These are phyloP conservation scores for Carpinus viminea DNA, from an alignment of 306 rosid species.

Conservation along the genomic window DNA sequence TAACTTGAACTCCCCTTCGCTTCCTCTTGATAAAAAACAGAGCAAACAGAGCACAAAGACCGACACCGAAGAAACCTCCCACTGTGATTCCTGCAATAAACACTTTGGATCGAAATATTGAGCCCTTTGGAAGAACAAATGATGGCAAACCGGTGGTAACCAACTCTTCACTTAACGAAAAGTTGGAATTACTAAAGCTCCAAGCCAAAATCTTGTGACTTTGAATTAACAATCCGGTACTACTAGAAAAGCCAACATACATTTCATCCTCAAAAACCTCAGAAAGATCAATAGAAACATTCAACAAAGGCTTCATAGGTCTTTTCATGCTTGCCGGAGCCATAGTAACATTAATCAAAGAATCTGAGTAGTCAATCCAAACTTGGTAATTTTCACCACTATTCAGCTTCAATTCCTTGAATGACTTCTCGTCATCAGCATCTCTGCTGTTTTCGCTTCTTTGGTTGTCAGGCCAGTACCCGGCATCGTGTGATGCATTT, in stretches of 20 bases:
- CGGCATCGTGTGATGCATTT: conserved; percentile 58
- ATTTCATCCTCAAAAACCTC: conserved; percentile 65
- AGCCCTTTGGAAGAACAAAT: conserved; percentile 68
- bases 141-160: conserved; percentile 63
- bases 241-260: conserved; percentile 80
- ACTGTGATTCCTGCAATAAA: conserved; percentile 54
- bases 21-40: conserved; percentile 44
- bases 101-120: conserved; percentile 54
- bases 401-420: conserved; percentile 56
- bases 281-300: conserved; percentile 46
- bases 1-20: conserved; percentile 25
- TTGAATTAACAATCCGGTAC: conserved; percentile 70
- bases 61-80: conserved; percentile 38
- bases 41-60: conserved; percentile 34
- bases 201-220: conserved; percentile 77
- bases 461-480: conserved; percentile 51
- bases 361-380: conserved; percentile 79
- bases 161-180: conserved; percentile 54
- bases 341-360: conserved; percentile 61
- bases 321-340: conserved; percentile 54
- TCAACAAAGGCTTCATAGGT: conserved; percentile 58
- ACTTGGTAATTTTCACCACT: conserved; percentile 74
- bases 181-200: conserved; percentile 79
- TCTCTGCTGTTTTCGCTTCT: conserved; percentile 7
- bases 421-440: conserved; percentile 18